Evolutionary conservation across 306 rosid species (phyloP), one percentile per base, ranked within the genome.

Genomic region (Pyrus bretschneideri): DNA sequence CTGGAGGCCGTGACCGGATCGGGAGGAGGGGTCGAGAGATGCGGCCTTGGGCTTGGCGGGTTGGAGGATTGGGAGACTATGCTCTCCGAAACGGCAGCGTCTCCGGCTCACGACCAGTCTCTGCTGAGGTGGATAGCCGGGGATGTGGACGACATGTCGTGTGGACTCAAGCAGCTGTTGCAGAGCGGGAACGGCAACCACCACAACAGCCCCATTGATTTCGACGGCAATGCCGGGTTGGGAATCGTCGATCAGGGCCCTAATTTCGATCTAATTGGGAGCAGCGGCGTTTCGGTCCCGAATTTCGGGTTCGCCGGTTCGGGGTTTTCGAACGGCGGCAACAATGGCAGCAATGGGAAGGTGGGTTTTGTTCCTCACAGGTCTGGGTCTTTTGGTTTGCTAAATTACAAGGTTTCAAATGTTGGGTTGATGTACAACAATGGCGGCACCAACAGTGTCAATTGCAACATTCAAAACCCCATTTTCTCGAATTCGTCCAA

Each of bases 21-120:
- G 2, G 18, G 52, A 45, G 52, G 52, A 45, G 2, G 52, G 52
- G 18, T 15, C 6, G 2, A 45, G 18, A 45, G 5, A 3, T 45
- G 18, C 6, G 18, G 2, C 52, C 17, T 12, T 45, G 52, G 52
- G 18, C 15, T 45, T 15, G 66, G 66, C 12, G 84, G 80, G 49
- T 9, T 85, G 79, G 88, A 81, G 57, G 83, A 85, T 25, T 85
- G 85, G 88, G 88, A 82, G 59, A 79, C 52, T 27, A 65, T 79
- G 84, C 71, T 80, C 72, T 79, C 88, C 10, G 86, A 69, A 60
- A 80, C 80, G 59, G 76, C 72, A 61, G 76, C 57, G 51, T 75
- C 85, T 6, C 82, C 85, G 33, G 81, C 79, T 7, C 88, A 70
- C 15, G 88, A 85, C 73, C 88, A 81, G 65, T 85, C 88, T 12